A percentile compares a stretch with the other conserved stretches of the same genome.
phyloP scores from a whole-genome alignment of 768 basidiomycete genomes.

The Mycena maculata region DNA sequence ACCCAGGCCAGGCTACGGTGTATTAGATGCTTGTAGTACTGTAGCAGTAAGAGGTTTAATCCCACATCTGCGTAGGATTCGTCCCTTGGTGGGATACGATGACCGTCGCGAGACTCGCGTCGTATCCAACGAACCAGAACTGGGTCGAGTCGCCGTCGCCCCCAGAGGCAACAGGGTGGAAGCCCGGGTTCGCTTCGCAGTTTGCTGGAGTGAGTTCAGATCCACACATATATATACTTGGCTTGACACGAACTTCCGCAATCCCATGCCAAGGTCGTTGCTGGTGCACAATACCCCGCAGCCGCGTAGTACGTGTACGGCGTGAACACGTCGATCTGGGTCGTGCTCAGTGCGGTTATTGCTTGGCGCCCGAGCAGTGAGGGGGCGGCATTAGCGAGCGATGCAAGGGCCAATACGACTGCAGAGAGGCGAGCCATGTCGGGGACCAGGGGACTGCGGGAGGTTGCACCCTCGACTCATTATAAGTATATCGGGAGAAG shows the following conservation, averaged over 20 bases:
- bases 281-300: slow-evolving; percentile 60
- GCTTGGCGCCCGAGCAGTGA: slow-evolving; percentile 46
- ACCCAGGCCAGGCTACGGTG: slow-evolving; percentile 48
- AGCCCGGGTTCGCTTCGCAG: slow-evolving; percentile 59
- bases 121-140: slow-evolving; percentile 61
- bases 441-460: not conserved
- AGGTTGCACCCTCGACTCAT: not conserved
- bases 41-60: not conserved
- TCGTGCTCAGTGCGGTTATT: slow-evolving; percentile 52
- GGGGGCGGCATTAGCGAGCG: slow-evolving; percentile 36
- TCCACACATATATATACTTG: not conserved
- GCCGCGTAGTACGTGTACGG: slow-evolving; percentile 65
- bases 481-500: not conserved
- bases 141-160: slow-evolving; percentile 57
- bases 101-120: slow-evolving; percentile 48
- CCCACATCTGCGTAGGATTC: slow-evolving; percentile 49
- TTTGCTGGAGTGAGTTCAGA: slow-evolving; percentile 44
- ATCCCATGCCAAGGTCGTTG: slow-evolving; percentile 58
- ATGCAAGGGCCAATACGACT: slow-evolving; percentile 31
- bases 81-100: slow-evolving; percentile 52
- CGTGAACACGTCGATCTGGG: slow-evolving; percentile 56
- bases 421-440: slow-evolving; percentile 16
- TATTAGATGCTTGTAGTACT: slow-evolving; percentile 5
- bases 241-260: slow-evolving; percentile 59
- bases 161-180: slow-evolving; percentile 61